These are phyloP conservation scores for Cladosporium sp. DNA, from an alignment of 2,329 filamentous ascomycete genomes.

Conservation along the genomic window DNA sequence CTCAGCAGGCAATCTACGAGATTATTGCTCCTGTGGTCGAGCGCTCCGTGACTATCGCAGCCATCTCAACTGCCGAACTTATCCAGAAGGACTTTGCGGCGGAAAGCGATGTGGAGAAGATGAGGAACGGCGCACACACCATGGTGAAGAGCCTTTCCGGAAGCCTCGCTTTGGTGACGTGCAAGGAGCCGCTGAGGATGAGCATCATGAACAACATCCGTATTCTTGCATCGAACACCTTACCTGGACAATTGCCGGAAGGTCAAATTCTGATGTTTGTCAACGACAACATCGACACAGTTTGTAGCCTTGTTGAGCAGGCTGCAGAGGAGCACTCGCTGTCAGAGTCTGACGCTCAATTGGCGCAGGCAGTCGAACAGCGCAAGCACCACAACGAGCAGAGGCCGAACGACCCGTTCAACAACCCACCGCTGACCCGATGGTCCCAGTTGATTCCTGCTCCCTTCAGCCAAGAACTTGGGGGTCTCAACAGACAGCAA, in stretches of 20 bases:
- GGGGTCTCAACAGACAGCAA: constrained; percentile 83
- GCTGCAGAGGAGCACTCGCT: constrained; percentile 90
- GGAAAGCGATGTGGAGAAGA: constrained; percentile 81
- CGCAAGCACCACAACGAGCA: constrained; percentile 71
- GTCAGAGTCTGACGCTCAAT: constrained; percentile 90
- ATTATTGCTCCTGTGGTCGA: constrained; percentile 98
- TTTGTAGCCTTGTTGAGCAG: constrained; percentile 90
- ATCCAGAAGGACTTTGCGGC: constrained; percentile 95
- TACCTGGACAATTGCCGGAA: constrained; percentile 74
- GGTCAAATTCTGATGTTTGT: constrained; percentile 98
- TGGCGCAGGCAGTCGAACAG: constrained; percentile 73
- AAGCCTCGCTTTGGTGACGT: constrained; percentile 92
- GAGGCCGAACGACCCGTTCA: constrained; percentile 77
- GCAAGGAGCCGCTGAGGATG: constrained; percentile 91
- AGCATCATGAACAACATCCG: constrained; percentile 98
- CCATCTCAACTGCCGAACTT: constrained; percentile 92
- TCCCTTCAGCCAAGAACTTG: constrained; percentile 80
- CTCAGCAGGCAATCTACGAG: constrained; percentile 86
- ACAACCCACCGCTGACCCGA: constrained; percentile 72
- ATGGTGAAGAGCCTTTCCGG: constrained; percentile 95
- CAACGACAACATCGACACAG: constrained; percentile 91
- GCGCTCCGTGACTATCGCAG: constrained; percentile 93
- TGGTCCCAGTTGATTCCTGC: constrained; percentile 94
- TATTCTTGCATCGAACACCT: constrained; percentile 62
- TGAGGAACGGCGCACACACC: constrained; percentile 80